Evolutionary conservation across 2,329 filamentous ascomycete species (phyloP).

Genomic region (Epichloe gansuensis): DNA sequence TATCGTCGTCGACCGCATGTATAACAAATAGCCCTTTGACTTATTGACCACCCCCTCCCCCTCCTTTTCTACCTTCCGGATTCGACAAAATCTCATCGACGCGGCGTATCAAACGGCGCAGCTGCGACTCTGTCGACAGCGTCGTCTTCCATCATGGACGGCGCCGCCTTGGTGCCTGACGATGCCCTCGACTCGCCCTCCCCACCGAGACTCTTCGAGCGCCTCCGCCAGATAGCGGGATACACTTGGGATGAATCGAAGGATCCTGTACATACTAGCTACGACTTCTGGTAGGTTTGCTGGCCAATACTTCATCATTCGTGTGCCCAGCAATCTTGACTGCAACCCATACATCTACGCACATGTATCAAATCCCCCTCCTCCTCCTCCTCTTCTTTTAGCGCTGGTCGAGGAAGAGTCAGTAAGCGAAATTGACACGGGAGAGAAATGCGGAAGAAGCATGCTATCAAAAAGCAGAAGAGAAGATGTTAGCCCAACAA

Average conservation of each 20-base stretch:
- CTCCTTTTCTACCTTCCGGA: background rate
- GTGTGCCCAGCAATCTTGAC: background rate
- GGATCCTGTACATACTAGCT: conserved; percentile 52
- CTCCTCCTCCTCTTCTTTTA: no score
- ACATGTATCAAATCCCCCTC: background rate
- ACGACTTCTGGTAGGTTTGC: conserved; percentile 66
- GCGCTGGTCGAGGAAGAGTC: no score
- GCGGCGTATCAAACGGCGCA: background rate
- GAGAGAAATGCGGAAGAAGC: background rate
- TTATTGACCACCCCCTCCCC: conserved; percentile 3
- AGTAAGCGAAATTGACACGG: background rate
- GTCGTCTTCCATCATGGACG: conserved; percentile 33
- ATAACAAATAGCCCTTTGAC: conserved; percentile 11
- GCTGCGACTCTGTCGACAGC: conserved; percentile 6
- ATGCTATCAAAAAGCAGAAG: background rate
- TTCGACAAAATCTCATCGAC: background rate
- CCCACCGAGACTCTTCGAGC: conserved; percentile 55
- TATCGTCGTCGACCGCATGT: conserved; percentile 15
- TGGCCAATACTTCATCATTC: background rate
- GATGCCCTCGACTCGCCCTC: conserved; percentile 53
- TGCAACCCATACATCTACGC: background rate
- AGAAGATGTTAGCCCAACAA: background rate
- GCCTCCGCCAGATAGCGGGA: conserved; percentile 58
- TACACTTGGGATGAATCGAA: conserved; percentile 64
- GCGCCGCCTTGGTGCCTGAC: conserved; percentile 35